phyloP scores from a whole-genome alignment of 1,284 basidiomycete species.

The Serendipita sp. region DNA sequence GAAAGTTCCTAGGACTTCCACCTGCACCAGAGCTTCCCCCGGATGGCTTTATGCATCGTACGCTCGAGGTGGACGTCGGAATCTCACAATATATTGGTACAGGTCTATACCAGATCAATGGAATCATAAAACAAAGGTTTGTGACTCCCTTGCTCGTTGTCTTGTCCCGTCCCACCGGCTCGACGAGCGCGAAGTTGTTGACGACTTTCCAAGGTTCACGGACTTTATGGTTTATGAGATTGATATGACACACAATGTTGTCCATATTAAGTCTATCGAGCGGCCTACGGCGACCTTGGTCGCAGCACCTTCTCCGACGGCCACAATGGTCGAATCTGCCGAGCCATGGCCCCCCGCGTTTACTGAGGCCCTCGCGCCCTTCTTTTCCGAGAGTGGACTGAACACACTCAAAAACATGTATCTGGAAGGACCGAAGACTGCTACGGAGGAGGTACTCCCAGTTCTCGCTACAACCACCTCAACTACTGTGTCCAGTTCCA shows the following conservation, averaged over 20 bases:
- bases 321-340: conserved; percentile 16
- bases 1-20: conserved; percentile 44
- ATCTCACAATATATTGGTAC: conserved; percentile 77
- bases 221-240: conserved; percentile 91
- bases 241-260: conserved; percentile 58
- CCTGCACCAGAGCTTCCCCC: conserved; percentile 29
- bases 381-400: conserved; percentile 48
- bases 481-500: not conserved
- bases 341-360: conserved; percentile 55
- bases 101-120: conserved; percentile 59
- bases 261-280: conserved; percentile 63
- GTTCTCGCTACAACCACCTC: not conserved
- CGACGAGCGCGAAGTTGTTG: conserved; percentile 6
- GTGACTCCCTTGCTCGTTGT: conserved; percentile 13
- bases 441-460: conserved; percentile 16
- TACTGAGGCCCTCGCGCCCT: conserved; percentile 39
- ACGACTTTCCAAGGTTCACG: conserved; percentile 53
- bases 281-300: conserved; percentile 34
- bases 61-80: conserved; percentile 75
- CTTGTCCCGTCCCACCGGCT: conserved; percentile 1
- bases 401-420: conserved; percentile 55
- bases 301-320: conserved; percentile 6
- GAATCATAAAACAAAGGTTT: conserved; percentile 90
- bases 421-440: conserved; percentile 60
- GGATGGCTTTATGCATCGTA: conserved; percentile 37